Evolutionary conservation across 768 basidiomycete species (phyloP), one percentile per base, ranked within the genome.

Genomic region (Fomitopsis pulvina): DNA sequence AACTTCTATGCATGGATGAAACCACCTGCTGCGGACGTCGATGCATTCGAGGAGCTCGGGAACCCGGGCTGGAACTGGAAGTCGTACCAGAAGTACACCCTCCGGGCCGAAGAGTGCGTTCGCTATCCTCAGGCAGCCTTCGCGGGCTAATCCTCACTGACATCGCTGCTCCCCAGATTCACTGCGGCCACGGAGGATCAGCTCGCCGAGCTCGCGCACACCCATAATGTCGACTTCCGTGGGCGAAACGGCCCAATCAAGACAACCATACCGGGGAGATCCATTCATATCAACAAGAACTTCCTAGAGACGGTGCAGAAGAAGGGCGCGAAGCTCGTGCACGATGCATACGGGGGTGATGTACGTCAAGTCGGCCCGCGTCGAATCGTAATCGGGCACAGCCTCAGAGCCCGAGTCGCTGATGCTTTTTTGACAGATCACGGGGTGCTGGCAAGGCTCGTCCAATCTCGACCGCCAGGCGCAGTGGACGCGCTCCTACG

Each of bases 31-130:
- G 58, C 56, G 16, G 68, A 70, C 32, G 50, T 70, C 20, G 65
- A 69, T 38, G 63, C 11, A 63, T 73, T 44, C 77, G 48, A 78
- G 54, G 62, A 66, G 46, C 66, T 81, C n/a, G 78, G 78, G 4
- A 79, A 79, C 50, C 66, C 68, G 1, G 78, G 77, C 3, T 81
- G 78, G 78, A 78, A 77, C 55, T 80, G 75, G 75, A 57, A 65
- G 0, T n/a, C 42, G 3, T 55, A 46, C 43, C 25, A 38, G 26
- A 67, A 69, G 21, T 72, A 66, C 45, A 46, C 63, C 10, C 65
- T 68, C 38, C 72, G 72, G 49, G 66, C 48, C 6, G 56, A 60
- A 22, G 41, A 30, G 57, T 53, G 16, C 27, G 51, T 45, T 11
- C 7, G 22, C 39, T 37, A 24, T 45, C n/a, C n/a, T 4, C 18